phyloP scores from a whole-genome alignment of 2,329 filamentous ascomycete genomes.

The Sporothrix humicola region DNA sequence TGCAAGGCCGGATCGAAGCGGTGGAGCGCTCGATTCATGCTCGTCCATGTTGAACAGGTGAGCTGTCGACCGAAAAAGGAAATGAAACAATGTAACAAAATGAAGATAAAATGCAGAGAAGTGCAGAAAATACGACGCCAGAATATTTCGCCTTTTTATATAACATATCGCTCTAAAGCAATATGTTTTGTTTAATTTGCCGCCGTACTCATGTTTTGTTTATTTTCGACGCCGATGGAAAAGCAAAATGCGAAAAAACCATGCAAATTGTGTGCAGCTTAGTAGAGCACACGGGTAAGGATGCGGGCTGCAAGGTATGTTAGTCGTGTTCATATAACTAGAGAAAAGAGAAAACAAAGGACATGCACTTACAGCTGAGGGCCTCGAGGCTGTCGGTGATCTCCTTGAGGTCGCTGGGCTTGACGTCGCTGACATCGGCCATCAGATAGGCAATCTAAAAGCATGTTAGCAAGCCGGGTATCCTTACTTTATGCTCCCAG shows the following conservation, averaged over 20 bases:
- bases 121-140: conserved; percentile 24
- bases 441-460: conserved; percentile 77
- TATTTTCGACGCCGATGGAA: conserved; percentile 20
- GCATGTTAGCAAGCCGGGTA: conserved; percentile 14
- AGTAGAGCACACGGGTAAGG: conserved; percentile 56
- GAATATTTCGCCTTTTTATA: conserved; percentile 26
- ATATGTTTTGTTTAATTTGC: conserved; percentile 15
- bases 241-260: neutral
- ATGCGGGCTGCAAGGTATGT: conserved; percentile 48
- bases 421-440: conserved; percentile 93
- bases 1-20: conserved; percentile 16
- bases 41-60: conserved; percentile 39
- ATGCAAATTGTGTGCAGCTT: conserved; percentile 31
- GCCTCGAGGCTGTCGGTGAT: conserved; percentile 83
- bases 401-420: conserved; percentile 79
- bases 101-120: conserved; percentile 26
- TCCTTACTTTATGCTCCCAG: neutral
- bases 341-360: neutral
- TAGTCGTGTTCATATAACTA: conserved; percentile 1
- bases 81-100: conserved; percentile 27
- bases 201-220: conserved; percentile 15
- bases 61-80: conserved; percentile 31
- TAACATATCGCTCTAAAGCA: conserved; percentile 24
- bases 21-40: neutral
- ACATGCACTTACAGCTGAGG: conserved; percentile 70